Percentiles rank a stretch among this genome's conserved stretches.
Evolutionary conservation across 345 rosid genomes (phyloP).

Genomic region (Rhizophora mangle): DNA sequence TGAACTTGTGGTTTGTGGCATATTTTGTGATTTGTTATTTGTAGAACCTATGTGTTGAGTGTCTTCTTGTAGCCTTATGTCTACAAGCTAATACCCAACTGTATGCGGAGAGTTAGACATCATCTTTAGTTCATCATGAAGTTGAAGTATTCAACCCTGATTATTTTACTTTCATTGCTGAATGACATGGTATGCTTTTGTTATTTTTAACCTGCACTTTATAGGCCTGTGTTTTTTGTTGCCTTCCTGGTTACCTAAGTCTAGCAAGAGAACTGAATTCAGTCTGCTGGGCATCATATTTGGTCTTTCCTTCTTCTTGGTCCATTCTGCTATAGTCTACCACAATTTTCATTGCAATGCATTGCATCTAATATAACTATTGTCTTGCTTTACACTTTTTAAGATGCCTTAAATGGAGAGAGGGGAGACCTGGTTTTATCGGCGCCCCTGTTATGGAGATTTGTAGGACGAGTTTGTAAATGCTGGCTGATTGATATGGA

Average conservation of each 20-base stretch:
- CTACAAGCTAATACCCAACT: constrained; percentile 46
- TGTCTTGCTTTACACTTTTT: no score
- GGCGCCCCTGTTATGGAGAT: no score
- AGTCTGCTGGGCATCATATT: not conserved
- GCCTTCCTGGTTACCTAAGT: no score
- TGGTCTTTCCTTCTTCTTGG: not conserved
- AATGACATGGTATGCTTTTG: constrained; percentile 22
- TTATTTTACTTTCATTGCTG: constrained; percentile 18
- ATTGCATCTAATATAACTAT: not conserved
- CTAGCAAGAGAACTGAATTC: not conserved
- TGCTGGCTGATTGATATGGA: no score
- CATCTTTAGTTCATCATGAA: constrained; percentile 23
- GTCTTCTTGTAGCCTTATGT: constrained; percentile 29
- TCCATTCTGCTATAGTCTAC: not conserved
- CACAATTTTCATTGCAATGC: not conserved
- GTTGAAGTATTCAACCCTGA: constrained; percentile 21
- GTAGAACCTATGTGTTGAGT: constrained; percentile 33
- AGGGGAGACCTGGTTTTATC: no score
- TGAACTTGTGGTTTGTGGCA: constrained; percentile 17
- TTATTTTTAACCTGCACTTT: not conserved
- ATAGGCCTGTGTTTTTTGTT: not conserved
- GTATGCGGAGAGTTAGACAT: constrained; percentile 34
- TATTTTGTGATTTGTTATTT: constrained; percentile 30
- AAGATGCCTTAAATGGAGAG: no score
- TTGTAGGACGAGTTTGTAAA: no score